Percentiles rank a stretch among this genome's conserved stretches.
These are phyloP conservation scores for Tricharina praecox DNA, from an alignment of 495 filamentous ascomycete species.

Conservation along the genomic window DNA sequence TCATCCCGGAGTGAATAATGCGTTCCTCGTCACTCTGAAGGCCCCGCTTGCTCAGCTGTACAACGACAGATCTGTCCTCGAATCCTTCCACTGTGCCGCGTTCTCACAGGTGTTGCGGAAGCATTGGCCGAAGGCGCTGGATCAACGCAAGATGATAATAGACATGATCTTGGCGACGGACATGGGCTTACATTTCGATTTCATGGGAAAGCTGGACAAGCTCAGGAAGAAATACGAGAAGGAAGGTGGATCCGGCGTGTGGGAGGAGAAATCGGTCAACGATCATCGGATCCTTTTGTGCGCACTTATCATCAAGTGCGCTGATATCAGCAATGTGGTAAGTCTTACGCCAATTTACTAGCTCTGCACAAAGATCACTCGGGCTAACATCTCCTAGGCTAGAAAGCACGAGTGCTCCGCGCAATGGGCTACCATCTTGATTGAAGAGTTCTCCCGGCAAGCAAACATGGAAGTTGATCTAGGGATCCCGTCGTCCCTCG, in stretches of 20 bases:
- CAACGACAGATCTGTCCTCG: constrained; percentile 90
- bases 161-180: constrained; percentile 91
- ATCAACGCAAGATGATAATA: constrained; percentile 78
- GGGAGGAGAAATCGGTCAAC: constrained; percentile 50
- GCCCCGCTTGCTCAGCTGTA: constrained; percentile 93
- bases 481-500: constrained; percentile 67
- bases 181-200: constrained; percentile 92
- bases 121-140: constrained; percentile 64
- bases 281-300: constrained; percentile 65
- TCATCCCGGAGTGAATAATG: constrained; percentile 95
- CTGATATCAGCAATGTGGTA: constrained; percentile 96
- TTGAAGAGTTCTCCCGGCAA: constrained; percentile 86
- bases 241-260: constrained; percentile 44
- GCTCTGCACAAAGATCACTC: background rate
- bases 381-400: constrained; percentile 39
- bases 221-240: constrained; percentile 58
- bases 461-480: constrained; percentile 80
- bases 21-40: constrained; percentile 81
- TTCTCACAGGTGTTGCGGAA: constrained; percentile 90
- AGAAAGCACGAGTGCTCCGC: constrained; percentile 65
- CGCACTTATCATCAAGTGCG: constrained; percentile 87
- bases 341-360: constrained; percentile 28
- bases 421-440: constrained; percentile 76
- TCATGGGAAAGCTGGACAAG: constrained; percentile 67
- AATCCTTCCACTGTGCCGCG: constrained; percentile 94